These are phyloP conservation scores for Cytospora chrysosperma DNA, from an alignment of 2,329 filamentous ascomycete species.

Conservation along the genomic window DNA sequence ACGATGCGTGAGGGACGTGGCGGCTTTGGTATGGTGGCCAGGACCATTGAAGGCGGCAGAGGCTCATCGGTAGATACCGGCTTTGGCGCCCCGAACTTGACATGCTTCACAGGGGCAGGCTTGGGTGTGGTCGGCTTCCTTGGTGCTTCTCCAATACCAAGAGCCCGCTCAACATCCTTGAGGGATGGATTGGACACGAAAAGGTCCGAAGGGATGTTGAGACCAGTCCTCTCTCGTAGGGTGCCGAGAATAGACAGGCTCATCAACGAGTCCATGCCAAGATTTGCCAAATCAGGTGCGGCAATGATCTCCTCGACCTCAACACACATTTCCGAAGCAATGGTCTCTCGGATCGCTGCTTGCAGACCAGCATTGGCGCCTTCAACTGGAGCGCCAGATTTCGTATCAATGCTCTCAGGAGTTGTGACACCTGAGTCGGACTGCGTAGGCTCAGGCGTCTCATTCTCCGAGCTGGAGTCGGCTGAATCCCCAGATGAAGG, in stretches of 20 bases:
- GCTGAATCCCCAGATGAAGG: constrained; percentile 33
- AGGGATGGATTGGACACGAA: constrained; percentile 61
- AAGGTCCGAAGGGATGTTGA: constrained; percentile 58
- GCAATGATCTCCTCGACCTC: constrained; percentile 61
- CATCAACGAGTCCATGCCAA: constrained; percentile 61
- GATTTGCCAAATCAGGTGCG: constrained; percentile 52
- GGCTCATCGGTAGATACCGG: constrained; percentile 25
- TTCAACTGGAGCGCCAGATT: constrained; percentile 37
- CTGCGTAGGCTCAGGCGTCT: constrained; percentile 22
- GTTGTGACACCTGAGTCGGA: constrained; percentile 54
- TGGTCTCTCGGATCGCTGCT: constrained; percentile 60
- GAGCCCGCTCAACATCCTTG: constrained; percentile 62
- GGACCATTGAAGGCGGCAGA: constrained; percentile 28
- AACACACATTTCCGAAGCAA: constrained; percentile 72
- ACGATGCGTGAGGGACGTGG: constrained; percentile 37
- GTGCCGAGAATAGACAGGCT: constrained; percentile 55
- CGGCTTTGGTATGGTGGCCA: constrained; percentile 47
- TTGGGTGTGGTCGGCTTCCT: constrained; percentile 34
- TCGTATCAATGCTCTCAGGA: constrained; percentile 47
- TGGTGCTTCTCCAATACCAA: constrained; percentile 51
- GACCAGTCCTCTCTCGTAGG: constrained; percentile 53
- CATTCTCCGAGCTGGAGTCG: constrained; percentile 33
- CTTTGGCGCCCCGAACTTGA: constrained; percentile 29
- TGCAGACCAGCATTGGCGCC: constrained; percentile 43
- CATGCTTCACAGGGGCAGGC: constrained; percentile 31